Evolutionary conservation across 305 asterid species (phyloP), one percentile per base, ranked within the genome.

Genomic region (Fraxinus paxiana): DNA sequence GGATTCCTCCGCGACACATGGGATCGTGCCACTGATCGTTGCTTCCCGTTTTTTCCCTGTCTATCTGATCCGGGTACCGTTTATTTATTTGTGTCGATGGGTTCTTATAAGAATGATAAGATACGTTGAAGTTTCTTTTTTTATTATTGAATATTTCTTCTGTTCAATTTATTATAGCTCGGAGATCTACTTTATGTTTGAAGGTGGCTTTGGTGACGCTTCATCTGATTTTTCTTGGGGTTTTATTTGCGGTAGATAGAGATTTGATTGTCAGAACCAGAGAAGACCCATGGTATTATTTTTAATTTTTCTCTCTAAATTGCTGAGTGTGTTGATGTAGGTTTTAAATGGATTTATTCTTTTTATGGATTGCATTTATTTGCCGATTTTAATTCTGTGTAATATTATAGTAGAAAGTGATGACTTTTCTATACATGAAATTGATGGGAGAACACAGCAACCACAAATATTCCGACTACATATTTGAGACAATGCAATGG

Each of bases 21-120:
- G 87, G 87, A 82, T 83, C 96, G 95, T 84, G 84, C 85, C 84
- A 84, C 87, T 84, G 95, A 91, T 89, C 93, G 94, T 15, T 94
- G 94, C 85, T 86, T 89, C 79, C 92, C 93, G 85, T 82, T 92
- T 82, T 86, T 91, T 77, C 98, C 98, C 30, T 92, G 97, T 85
- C 92, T 96, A 0, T 90, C 97, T 79, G 99, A 96, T 93, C 97
- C 97, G 30, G 98, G 98, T 96, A 75, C 54, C 28, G 70, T 20
- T 80, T 10, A 5, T 70, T 76, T 20, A 4, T 65, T 73, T 70
- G 33, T 63, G 74, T 70, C 37, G 18, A 61, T 87, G 67, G 73
- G 73, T 61, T 82, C 54, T 10, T 69, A 17, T 65, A 65, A 10
- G 38, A 56, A 71, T 73, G 6, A 30, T 51, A 61, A 59, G 61